phyloP scores from a whole-genome alignment of 345 rosid species.

The Syzygium jambos region DNA sequence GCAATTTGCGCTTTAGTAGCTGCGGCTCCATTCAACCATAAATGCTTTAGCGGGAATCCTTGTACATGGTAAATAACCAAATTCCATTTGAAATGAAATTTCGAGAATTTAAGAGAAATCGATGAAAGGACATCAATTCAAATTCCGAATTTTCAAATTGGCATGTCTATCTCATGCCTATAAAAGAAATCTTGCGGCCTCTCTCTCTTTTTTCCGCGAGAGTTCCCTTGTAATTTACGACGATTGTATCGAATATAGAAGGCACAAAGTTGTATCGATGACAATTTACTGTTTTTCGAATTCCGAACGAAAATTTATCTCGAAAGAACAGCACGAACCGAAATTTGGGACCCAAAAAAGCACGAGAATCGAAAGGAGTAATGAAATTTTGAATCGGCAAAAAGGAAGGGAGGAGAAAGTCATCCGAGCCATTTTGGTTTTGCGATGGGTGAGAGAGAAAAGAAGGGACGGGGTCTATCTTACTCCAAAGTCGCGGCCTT shows the following conservation, averaged over 20 bases:
- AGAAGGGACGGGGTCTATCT: not conserved
- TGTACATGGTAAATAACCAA: too few relatives aligned
- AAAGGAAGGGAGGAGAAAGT: not conserved
- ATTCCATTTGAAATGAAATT: too few relatives aligned
- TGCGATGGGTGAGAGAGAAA: not conserved
- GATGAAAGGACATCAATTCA: too few relatives aligned
- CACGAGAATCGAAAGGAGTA: not conserved
- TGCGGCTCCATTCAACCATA: too few relatives aligned
- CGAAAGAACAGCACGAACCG: accelerated
- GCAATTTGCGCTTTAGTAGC: too few relatives aligned
- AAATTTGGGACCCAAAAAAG: not conserved
- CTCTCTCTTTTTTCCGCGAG: not conserved
- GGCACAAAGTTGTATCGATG: not conserved
- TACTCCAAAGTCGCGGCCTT: not conserved
- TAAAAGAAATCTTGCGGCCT: not conserved
- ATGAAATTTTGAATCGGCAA: not conserved
- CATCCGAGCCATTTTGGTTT: not conserved
- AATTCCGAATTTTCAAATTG: too few relatives aligned
- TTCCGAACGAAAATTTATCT: not conserved
- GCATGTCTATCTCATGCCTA: not conserved
- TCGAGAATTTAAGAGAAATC: too few relatives aligned
- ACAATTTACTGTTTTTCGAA: not conserved
- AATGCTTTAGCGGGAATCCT: too few relatives aligned
- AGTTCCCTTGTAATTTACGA: not conserved
- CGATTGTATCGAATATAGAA: not conserved